Evolutionary conservation across 345 rosid genomes (phyloP).

Genomic region (Bruguiera sexangula): DNA sequence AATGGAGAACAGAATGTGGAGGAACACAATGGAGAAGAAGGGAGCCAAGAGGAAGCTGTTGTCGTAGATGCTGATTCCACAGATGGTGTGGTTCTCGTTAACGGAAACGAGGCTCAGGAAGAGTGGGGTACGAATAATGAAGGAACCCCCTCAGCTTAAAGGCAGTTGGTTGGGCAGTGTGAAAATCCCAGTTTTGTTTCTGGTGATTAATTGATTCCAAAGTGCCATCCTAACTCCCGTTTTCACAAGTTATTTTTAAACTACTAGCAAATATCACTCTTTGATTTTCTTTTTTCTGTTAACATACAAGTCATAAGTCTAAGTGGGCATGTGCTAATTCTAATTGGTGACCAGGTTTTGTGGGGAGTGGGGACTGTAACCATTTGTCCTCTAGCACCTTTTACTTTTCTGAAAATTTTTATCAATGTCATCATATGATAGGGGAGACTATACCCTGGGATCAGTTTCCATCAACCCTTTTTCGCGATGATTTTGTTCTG

Average conservation of each 20-base stretch:
- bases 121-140: slow-evolving; percentile 99
- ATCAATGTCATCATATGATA: too few species aligned
- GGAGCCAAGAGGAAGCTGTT: slow-evolving; percentile 71
- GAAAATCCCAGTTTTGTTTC: slow-evolving; percentile 83
- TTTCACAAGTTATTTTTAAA: slow-evolving; percentile 26
- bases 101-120: slow-evolving; percentile 90
- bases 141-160: slow-evolving; percentile 95
- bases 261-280: neutral
- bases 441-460: too few species aligned
- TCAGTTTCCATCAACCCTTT: neutral
- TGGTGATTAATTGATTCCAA: slow-evolving; percentile 91
- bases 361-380: neutral
- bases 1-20: slow-evolving; percentile 49
- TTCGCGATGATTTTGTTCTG: neutral
- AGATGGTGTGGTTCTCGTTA: slow-evolving; percentile 87
- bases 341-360: neutral
- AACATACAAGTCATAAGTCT: neutral
- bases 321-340: neutral
- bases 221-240: slow-evolving; percentile 56
- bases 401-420: neutral
- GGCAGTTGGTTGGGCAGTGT: slow-evolving; percentile 80
- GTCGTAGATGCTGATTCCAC: slow-evolving; percentile 80
- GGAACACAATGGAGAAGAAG: slow-evolving; percentile 68
- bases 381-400: too few species aligned
- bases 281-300: neutral